phyloP scores from a whole-genome alignment of 768 basidiomycete species.

The Cystobasidium ongulense region DNA sequence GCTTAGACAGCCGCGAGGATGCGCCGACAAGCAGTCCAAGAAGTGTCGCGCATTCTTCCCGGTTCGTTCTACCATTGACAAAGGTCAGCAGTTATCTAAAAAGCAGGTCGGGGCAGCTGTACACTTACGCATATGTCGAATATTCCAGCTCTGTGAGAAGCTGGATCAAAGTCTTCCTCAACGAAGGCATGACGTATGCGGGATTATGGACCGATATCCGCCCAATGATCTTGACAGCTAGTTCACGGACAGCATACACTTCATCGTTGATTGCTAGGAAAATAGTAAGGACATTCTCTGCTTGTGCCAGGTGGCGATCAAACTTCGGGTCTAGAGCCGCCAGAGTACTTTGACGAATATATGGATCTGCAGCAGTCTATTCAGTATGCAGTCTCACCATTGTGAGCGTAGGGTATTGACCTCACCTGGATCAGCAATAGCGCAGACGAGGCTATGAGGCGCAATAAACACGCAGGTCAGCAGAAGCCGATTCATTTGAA shows the following conservation, averaged over 20 bases:
- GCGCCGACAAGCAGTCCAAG: constrained; percentile 82
- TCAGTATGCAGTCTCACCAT: neutral
- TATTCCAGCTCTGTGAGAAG: constrained; percentile 94
- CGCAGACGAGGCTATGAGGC: constrained; percentile 7
- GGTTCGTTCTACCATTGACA: constrained; percentile 48
- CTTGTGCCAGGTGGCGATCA: constrained; percentile 92
- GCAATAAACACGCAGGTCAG: constrained; percentile 43
- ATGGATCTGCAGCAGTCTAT: constrained; percentile 52
- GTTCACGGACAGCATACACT: constrained; percentile 81
- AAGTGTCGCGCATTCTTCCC: constrained; percentile 83
- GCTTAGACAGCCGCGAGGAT: constrained; percentile 86
- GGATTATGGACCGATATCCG: constrained; percentile 91
- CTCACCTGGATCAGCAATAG: constrained; percentile 65
- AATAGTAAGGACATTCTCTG: constrained; percentile 92
- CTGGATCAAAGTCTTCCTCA: constrained; percentile 90
- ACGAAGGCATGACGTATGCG: constrained; percentile 95
- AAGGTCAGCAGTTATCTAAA: neutral
- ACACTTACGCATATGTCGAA: constrained; percentile 70
- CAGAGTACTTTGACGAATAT: constrained; percentile 77
- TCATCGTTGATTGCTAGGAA: constrained; percentile 98
- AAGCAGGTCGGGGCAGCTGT: neutral
- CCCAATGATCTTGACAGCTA: constrained; percentile 84
- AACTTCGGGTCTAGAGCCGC: constrained; percentile 82
- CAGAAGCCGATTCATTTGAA: constrained; percentile 51
- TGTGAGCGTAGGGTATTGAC: constrained; percentile 26